Conservation (phyloP, 1,139 yeast species). For the Candida albicans region DNA sequence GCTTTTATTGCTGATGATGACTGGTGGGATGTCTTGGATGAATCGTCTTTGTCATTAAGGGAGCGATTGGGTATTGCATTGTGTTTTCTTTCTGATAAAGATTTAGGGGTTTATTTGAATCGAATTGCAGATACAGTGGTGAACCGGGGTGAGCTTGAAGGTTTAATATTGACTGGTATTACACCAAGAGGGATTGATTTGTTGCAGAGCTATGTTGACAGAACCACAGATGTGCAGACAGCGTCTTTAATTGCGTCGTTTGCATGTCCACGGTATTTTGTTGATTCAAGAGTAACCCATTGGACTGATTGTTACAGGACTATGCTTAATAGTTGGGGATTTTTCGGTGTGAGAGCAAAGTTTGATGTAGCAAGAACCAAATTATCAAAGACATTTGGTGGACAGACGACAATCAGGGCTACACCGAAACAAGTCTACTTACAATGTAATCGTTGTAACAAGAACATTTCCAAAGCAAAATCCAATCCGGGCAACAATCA, state of each 20-base stretch:
- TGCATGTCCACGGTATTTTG: constrained; percentile 81
- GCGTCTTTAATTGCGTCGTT: constrained; percentile 79
- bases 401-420: constrained; percentile 48
- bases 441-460: constrained; percentile 81
- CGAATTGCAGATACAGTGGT: constrained; percentile 73
- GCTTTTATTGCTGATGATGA: constrained; percentile 93
- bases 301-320: constrained; percentile 78
- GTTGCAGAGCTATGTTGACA: constrained; percentile 82
- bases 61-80: constrained; percentile 91
- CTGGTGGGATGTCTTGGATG: constrained; percentile 96
- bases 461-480: constrained; percentile 51
- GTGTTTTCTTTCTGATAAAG: constrained; percentile 78
- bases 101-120: constrained; percentile 65
- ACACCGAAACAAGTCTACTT: constrained; percentile 75
- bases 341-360: constrained; percentile 74
- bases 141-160: constrained; percentile 82
- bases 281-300: constrained; percentile 64
- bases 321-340: constrained; percentile 82
- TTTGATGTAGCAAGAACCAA: constrained; percentile 80
- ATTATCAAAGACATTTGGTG: constrained; percentile 55
- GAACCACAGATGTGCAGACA: constrained; percentile 91
- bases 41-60: constrained; percentile 79
- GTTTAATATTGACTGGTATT: constrained; percentile 84
- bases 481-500: constrained; percentile 22
- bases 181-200: constrained; percentile 82